These are phyloP conservation scores for Lobosporangium transversale DNA, from an alignment of 192 early-diverging fungal genomes.

Conservation along the genomic window DNA sequence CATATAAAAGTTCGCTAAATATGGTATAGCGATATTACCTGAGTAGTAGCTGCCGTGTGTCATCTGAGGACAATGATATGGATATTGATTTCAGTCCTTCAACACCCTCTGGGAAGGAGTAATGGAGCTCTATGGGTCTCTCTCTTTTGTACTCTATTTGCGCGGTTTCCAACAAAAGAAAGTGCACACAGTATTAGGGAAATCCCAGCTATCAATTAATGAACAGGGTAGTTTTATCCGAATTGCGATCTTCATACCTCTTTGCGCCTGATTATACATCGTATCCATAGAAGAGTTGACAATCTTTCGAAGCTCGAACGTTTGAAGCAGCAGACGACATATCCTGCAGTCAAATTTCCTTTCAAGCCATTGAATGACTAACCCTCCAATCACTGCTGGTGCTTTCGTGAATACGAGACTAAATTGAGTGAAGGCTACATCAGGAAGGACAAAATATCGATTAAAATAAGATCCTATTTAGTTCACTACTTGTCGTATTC, in stretches of 20 bases:
- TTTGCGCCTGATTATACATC: conserved; percentile 20
- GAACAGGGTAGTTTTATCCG: no score
- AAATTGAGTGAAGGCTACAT: conserved; percentile 23
- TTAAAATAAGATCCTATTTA: no score
- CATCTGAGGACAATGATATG: conserved; percentile 11
- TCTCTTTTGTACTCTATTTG: conserved; percentile 4
- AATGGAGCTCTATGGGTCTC: conserved; percentile 21
- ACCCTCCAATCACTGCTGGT: conserved; percentile 16
- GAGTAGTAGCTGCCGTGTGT: conserved; percentile 21
- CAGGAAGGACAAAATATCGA: no score
- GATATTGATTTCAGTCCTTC: conserved; percentile 15
- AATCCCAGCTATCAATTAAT: no score
- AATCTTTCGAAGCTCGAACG: conserved; percentile 36
- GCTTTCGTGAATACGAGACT: conserved; percentile 24
- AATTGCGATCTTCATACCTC: no score
- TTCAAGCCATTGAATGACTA: conserved; percentile 41
- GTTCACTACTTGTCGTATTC: no score
- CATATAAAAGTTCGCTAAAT: not conserved
- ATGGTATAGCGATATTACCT: conserved; percentile 3
- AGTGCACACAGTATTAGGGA: not conserved
- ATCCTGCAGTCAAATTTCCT: conserved; percentile 43
- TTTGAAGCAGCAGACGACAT: conserved; percentile 23
- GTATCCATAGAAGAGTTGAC: conserved; percentile 27
- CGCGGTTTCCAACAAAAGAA: no score
- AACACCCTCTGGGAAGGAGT: conserved; percentile 11